Evolutionary conservation across 192 early-diverging fungal genomes (phyloP), one percentile per base, ranked within the genome.

Genomic region (Allomyces javanicus): DNA sequence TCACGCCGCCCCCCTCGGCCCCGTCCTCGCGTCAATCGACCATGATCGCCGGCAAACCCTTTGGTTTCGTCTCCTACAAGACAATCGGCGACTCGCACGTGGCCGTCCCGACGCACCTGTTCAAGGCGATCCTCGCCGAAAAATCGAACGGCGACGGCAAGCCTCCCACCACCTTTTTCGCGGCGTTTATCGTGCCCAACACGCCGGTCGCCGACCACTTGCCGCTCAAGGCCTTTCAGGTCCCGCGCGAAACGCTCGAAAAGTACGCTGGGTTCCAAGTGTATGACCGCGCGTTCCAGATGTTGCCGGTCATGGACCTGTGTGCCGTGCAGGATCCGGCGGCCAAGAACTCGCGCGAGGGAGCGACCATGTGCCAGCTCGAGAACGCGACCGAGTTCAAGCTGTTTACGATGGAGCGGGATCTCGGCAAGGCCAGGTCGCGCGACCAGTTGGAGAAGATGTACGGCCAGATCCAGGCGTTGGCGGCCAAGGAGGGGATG

Each of bases 71-170:
- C 12, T 87, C 83, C 45, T 91, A 92, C 68, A 84, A 97, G 76
- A 85, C 94, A 24, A 88, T 97, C 64, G 92, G 94, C 0, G 77
- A 81, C 64, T 86, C 89, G 25, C 90, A 89, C 65, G 81, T 89
- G 58, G 86, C 86, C 10, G 94, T 97, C 2, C 92, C 94, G 7
- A 94, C 92, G 5, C 92, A 94, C 66, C 94, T 92, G 73, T 97
- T 83, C 77, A 97, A 97, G 76, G 85, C 91, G 24, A 85, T 94
- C 27, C 71, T 91, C 72, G 89, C 84, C 3, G 72, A 77, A 62
- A 80, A 78, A n/a, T 58, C 50, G 50, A 72, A 73, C 58, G 77
- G 80, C 25, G 22, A 58, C 0, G 66, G 72, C 10, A 80, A 80
- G 25, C 69, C 78, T 58, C 68, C 76, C 24, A 78, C 75, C 43